phyloP scores from a whole-genome alignment of 2,329 filamentous ascomycete genomes.

The Penicillium sclerotiorum region DNA sequence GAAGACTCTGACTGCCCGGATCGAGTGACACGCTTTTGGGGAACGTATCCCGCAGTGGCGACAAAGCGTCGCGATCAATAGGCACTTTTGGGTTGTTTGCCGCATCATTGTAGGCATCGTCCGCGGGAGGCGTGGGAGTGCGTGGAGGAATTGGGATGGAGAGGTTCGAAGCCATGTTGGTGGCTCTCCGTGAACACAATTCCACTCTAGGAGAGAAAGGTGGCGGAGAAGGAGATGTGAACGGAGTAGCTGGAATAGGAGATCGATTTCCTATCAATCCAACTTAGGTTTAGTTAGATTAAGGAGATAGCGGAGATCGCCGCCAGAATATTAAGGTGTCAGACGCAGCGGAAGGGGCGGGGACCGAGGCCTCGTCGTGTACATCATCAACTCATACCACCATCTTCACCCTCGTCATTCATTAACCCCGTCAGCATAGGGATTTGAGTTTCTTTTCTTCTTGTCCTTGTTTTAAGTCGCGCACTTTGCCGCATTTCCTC shows the following conservation, averaged over 20 bases:
- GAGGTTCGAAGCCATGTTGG: constrained; percentile 60
- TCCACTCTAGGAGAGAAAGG: constrained; percentile 6
- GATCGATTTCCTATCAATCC: constrained; percentile 13
- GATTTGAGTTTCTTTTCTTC: constrained; percentile 4
- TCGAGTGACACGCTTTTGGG: constrained; percentile 26
- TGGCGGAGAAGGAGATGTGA: constrained; percentile 1
- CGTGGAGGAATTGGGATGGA: constrained; percentile 63
- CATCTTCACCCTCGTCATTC: constrained; percentile 28
- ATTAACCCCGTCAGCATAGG: constrained; percentile 8
- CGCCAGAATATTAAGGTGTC: constrained; percentile 17
- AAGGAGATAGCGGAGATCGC: constrained; percentile 14
- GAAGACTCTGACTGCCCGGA: constrained; percentile 23
- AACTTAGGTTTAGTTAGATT: constrained; percentile 7
- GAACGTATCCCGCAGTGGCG: constrained; percentile 48
- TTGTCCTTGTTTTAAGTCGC: constrained; percentile 7
- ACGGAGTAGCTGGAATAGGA: constrained; percentile 17
- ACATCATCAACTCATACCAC: constrained; percentile 26
- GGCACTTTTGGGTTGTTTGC: constrained; percentile 28
- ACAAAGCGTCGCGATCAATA: constrained; percentile 52
- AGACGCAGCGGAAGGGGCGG: constrained; percentile 21
- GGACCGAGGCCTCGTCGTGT: constrained; percentile 22
- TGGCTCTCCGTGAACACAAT: constrained; percentile 13
- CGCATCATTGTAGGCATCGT: constrained; percentile 40
- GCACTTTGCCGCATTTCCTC: neutral
- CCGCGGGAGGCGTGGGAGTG: constrained; percentile 66